These are phyloP conservation scores for Pecoramyces ruminantium DNA, from an alignment of 192 early-diverging fungal species.

Conservation along the genomic window DNA sequence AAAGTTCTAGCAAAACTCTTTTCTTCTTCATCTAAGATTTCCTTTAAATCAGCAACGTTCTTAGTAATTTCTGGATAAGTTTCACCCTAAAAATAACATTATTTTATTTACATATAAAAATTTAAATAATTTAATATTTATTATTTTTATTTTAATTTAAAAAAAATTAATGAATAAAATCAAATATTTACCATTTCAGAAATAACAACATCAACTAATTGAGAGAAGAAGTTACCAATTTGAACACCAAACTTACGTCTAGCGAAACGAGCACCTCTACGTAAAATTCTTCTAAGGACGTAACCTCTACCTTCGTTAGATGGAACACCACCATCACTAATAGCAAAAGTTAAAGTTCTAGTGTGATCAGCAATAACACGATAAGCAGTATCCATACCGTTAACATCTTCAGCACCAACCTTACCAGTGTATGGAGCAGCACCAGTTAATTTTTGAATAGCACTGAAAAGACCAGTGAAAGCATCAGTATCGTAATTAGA, in stretches of 20 bases:
- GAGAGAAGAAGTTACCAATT: constrained; percentile 86
- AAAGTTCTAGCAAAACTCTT: constrained; percentile 85
- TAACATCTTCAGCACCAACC: constrained; percentile 73
- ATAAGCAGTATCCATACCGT: constrained; percentile 96
- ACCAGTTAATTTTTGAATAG: constrained; percentile 74
- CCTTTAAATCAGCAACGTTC: constrained; percentile 70
- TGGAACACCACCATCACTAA: constrained; percentile 88
- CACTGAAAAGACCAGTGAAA: constrained; percentile 62
- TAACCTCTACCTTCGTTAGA: constrained; percentile 98
- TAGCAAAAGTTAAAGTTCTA: constrained; percentile 88
- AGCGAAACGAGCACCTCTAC: constrained; percentile 85
- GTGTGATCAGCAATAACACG: constrained; percentile 96
- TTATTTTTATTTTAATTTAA: too few relatives aligned
- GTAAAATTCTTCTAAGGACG: constrained; percentile 86
- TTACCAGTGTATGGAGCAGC: constrained; percentile 70
- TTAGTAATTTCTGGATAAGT: constrained; percentile 77
- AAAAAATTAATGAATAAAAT: too few relatives aligned
- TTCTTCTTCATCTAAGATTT: constrained; percentile 93
- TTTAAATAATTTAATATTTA: too few relatives aligned
- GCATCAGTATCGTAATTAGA: constrained; percentile 98
- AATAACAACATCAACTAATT: constrained; percentile 81
- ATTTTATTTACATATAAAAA: too few relatives aligned
- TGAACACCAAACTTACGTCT: constrained; percentile 78
- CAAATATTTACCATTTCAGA: constrained; percentile 58
- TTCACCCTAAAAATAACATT: constrained; percentile 41